Percentiles rank a stretch among this genome's conserved stretches.
These are phyloP conservation scores for Silene coronaria DNA, from an alignment of 179 eudicot genomes.

Conservation along the genomic window DNA sequence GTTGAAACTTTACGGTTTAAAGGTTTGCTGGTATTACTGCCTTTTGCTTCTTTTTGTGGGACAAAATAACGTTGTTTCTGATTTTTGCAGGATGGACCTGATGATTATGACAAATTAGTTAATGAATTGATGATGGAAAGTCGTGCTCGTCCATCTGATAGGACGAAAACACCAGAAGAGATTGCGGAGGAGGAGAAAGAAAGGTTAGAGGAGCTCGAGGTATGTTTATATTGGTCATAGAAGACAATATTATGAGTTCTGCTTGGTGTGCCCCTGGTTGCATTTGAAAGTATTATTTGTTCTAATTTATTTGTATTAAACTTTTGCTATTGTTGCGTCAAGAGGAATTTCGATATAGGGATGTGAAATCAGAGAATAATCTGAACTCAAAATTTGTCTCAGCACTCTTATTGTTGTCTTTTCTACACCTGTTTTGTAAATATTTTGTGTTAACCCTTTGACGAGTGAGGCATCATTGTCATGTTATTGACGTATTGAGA, in stretches of 20 bases:
- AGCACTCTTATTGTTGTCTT: too few species aligned
- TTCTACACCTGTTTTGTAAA: neutral
- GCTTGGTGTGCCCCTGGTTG: neutral
- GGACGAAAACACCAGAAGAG: conserved; percentile 95
- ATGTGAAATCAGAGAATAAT: neutral
- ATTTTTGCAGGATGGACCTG: conserved; percentile 66
- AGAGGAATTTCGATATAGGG: neutral
- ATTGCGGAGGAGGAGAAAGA: conserved; percentile 90
- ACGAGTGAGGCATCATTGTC: too few species aligned
- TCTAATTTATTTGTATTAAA: neutral
- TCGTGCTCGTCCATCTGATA: conserved; percentile 85
- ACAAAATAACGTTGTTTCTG: neutral
- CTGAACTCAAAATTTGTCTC: too few species aligned
- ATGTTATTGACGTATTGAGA: too few species aligned
- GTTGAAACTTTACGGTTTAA: neutral
- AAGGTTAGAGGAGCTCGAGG: conserved; percentile 82
- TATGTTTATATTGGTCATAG: conserved; percentile 24
- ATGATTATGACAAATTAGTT: conserved; percentile 72
- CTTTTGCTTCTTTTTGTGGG: neutral
- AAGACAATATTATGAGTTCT: neutral
- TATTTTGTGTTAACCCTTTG: too few species aligned
- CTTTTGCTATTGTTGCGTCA: neutral
- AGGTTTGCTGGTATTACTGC: neutral
- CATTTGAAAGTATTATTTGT: neutral
- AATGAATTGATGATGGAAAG: conserved; percentile 65